A percentile compares a stretch with the other conserved stretches of the same genome.
Evolutionary conservation across 768 basidiomycete species (phyloP).

Genomic region (Termitomyces sp.): DNA sequence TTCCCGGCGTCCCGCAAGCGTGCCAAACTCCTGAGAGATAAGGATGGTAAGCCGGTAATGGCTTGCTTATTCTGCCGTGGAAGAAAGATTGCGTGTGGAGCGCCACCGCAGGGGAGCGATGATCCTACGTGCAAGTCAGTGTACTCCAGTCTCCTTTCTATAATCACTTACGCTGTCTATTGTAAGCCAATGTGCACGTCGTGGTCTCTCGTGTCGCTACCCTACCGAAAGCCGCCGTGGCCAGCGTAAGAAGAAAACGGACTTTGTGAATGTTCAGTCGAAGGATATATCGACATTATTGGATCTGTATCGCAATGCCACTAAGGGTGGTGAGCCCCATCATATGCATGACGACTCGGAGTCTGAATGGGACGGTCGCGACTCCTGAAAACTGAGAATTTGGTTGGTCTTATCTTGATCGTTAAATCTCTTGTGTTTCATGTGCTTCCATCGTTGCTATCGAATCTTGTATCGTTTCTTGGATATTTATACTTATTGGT

Average conservation of each 20-base stretch:
- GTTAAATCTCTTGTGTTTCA: neutral
- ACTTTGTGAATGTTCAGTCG: neutral
- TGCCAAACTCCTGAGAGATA: slow-evolving; percentile 1
- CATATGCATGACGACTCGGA: neutral
- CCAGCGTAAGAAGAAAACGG: slow-evolving; percentile 5
- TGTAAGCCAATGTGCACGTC: slow-evolving; percentile 9
- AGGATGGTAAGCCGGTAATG: slow-evolving; percentile 31
- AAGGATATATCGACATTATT: neutral
- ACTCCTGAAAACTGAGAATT: neutral
- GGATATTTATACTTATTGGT: neutral
- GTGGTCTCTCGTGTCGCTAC: slow-evolving; percentile 5
- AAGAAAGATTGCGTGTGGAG: slow-evolving; percentile 48
- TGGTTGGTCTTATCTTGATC: neutral
- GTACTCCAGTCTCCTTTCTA: neutral
- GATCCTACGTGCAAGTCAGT: slow-evolving; percentile 48
- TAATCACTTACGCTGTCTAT: neutral
- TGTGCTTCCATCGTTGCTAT: neutral
- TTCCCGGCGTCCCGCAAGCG: neutral
- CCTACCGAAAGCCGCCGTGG: slow-evolving; percentile 12
- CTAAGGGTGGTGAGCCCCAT: neutral
- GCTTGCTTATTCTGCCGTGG: slow-evolving; percentile 47
- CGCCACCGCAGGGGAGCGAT: slow-evolving; percentile 29
- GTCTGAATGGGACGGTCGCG: neutral
- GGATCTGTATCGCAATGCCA: neutral
- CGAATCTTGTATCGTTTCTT: neutral